phyloP scores from a whole-genome alignment of 1,284 basidiomycete genomes.

The Fomitopsis betulina region DNA sequence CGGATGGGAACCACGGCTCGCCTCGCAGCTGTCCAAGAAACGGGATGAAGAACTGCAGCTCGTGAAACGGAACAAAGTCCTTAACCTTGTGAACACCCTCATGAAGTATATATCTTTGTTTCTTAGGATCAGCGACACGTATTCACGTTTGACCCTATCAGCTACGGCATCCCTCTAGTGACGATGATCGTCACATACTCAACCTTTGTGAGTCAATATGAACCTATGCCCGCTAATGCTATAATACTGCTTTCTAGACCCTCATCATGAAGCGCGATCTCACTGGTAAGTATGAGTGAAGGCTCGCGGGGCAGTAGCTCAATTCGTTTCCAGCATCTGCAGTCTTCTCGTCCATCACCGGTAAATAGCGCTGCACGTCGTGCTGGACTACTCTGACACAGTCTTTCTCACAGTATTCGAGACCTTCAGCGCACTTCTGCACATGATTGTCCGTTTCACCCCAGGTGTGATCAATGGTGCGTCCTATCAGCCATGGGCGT shows the following conservation, averaged over 20 bases:
- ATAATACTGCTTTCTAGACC: constrained; percentile 21
- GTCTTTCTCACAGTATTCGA: constrained; percentile 28
- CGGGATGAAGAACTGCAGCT: background rate
- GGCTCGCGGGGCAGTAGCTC: constrained; percentile 11
- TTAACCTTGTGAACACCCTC: constrained; percentile 4
- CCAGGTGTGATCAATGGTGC: constrained; percentile 29
- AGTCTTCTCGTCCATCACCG: constrained; percentile 37
- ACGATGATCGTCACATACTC: constrained; percentile 68
- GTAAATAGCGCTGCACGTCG: constrained; percentile 11
- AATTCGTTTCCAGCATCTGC: constrained; percentile 24
- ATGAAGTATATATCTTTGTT: constrained; percentile 10
- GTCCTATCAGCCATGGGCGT: constrained; percentile 8
- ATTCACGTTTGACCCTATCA: constrained; percentile 19
- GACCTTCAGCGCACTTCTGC: constrained; percentile 30
- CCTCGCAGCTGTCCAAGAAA: background rate
- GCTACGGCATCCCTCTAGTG: constrained; percentile 57
- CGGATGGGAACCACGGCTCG: background rate
- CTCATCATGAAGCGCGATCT: constrained; percentile 29
- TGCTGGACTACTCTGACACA: background rate
- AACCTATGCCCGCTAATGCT: background rate
- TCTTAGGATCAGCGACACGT: too few species aligned
- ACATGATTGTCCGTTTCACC: constrained; percentile 27
- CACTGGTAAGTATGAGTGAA: constrained; percentile 18
- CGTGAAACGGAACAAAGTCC: constrained; percentile 36
- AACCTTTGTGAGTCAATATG: constrained; percentile 38